Evolutionary conservation across 2,329 filamentous ascomycete species (phyloP).

Genomic region (Saccharata proteae): DNA sequence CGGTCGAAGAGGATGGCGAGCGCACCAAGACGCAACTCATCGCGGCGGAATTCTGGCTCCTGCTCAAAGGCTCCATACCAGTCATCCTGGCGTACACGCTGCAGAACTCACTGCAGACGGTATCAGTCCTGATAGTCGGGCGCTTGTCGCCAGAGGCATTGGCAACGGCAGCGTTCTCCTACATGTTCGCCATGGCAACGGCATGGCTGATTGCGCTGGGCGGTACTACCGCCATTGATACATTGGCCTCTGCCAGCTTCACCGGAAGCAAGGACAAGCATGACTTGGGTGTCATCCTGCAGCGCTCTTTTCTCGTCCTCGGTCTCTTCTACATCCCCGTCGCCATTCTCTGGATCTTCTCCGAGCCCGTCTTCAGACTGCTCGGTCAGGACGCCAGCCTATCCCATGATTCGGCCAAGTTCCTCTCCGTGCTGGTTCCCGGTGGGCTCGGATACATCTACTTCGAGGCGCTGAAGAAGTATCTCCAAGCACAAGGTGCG

Average conservation of each 20-base stretch:
- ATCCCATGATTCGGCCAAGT: slow-evolving; percentile 59
- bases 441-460: slow-evolving; percentile 79
- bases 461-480: slow-evolving; percentile 65
- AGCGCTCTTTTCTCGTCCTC: slow-evolving; percentile 63
- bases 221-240: slow-evolving; percentile 77
- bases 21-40: slow-evolving; percentile 26
- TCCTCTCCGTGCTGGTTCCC: slow-evolving; percentile 62
- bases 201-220: slow-evolving; percentile 79
- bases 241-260: slow-evolving; percentile 69
- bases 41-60: slow-evolving; percentile 50
- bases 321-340: slow-evolving; percentile 61
- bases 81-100: slow-evolving; percentile 77
- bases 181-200: slow-evolving; percentile 89
- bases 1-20: slow-evolving; percentile 25
- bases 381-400: slow-evolving; percentile 72
- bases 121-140: slow-evolving; percentile 71
- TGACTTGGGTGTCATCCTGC: slow-evolving; percentile 66
- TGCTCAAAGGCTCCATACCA: slow-evolving; percentile 58
- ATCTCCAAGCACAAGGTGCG: slow-evolving; percentile 44
- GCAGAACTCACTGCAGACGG: slow-evolving; percentile 74
- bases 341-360: slow-evolving; percentile 60
- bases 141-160: slow-evolving; percentile 67
- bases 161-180: slow-evolving; percentile 72
- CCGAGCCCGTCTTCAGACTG: slow-evolving; percentile 59
- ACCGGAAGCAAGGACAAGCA: slow-evolving; percentile 70